These are phyloP conservation scores for Akanthomyces uredinophilus DNA, from an alignment of 2,329 filamentous ascomycete species.

Conservation along the genomic window DNA sequence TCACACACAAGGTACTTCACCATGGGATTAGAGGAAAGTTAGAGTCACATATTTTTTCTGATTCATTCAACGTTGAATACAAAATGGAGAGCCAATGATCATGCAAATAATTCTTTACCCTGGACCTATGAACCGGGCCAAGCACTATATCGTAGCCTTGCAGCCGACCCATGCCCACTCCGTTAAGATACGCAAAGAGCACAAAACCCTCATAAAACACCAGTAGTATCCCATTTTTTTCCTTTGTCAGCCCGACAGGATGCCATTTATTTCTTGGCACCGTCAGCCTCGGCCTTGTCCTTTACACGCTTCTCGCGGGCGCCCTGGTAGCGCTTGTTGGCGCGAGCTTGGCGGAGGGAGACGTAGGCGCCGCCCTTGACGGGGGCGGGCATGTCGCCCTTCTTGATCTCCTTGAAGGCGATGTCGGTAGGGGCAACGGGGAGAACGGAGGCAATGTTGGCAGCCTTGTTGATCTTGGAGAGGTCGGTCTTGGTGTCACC, in stretches of 20 bases:
- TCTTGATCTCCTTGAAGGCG: conserved; percentile 70
- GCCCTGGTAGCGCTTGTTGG: conserved; percentile 75
- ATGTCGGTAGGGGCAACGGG: conserved; percentile 66
- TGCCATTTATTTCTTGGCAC: conserved; percentile 73
- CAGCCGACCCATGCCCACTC: conserved; percentile 32
- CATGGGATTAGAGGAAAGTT: background rate
- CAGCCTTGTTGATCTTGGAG: conserved; percentile 57
- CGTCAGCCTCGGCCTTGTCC: conserved; percentile 79
- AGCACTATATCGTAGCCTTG: conserved; percentile 32
- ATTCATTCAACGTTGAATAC: conserved; percentile 28
- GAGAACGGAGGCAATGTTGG: conserved; percentile 47
- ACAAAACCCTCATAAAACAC: conserved; percentile 18
- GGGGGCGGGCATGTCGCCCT: conserved; percentile 71
- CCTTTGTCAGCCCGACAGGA: conserved; percentile 12
- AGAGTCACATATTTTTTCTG: conserved; percentile 5
- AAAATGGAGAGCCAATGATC: conserved; percentile 33
- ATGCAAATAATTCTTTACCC: conserved; percentile 39
- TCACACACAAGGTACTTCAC: background rate
- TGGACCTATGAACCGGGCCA: conserved; percentile 32
- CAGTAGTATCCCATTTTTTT: conserved; percentile 15
- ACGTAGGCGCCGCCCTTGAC: conserved; percentile 80
- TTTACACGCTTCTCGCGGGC: conserved; percentile 88
- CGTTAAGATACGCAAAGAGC: conserved; percentile 22
- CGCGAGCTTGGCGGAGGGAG: conserved; percentile 77
- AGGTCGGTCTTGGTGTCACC: conserved; percentile 84